A percentile compares a stretch with the other conserved stretches of the same genome.
Conservation (phyloP, 1,139 yeast species). For the Sugiyamaella japonica region DNA sequence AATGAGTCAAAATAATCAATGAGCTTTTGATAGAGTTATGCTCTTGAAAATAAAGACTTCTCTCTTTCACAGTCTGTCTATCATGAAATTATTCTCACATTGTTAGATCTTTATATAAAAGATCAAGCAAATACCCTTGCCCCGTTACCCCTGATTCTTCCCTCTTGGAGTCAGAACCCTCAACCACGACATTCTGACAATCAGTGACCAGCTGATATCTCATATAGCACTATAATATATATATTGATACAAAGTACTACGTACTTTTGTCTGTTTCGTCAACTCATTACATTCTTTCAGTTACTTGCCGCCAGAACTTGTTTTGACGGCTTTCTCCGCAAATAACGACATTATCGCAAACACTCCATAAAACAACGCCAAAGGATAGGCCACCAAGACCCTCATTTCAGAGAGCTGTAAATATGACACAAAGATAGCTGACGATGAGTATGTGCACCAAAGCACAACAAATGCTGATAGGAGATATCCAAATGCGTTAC, state of each 20-base stretch:
- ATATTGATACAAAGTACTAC: not conserved
- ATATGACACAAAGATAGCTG: constrained; percentile 89
- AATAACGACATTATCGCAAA: constrained; percentile 97
- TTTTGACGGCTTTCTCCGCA: constrained; percentile 49
- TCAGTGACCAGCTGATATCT: too few species aligned
- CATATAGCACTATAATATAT: not conserved
- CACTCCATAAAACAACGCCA: constrained; percentile 86
- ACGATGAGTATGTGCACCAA: constrained; percentile 95
- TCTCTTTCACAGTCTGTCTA: not conserved
- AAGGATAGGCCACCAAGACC: constrained; percentile 89
- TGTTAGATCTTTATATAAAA: not conserved
- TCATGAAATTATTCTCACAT: not conserved
- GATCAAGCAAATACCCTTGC: not conserved
- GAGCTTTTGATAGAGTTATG: too few species aligned
- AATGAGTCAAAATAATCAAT: too few species aligned
- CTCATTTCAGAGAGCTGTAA: constrained; percentile 83
- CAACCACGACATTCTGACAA: not conserved
- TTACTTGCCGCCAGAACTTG: constrained; percentile 1
- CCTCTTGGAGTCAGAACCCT: not conserved
- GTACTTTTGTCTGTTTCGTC: not conserved
- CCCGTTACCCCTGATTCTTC: constrained; percentile 8
- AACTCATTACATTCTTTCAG: not conserved
- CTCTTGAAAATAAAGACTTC: too few species aligned
- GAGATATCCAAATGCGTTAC: constrained; percentile 68
- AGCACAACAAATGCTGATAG: constrained; percentile 69